Evolutionary conservation across 169 alveolate genomes (phyloP).

Genomic region (Cystoisospora suis): DNA sequence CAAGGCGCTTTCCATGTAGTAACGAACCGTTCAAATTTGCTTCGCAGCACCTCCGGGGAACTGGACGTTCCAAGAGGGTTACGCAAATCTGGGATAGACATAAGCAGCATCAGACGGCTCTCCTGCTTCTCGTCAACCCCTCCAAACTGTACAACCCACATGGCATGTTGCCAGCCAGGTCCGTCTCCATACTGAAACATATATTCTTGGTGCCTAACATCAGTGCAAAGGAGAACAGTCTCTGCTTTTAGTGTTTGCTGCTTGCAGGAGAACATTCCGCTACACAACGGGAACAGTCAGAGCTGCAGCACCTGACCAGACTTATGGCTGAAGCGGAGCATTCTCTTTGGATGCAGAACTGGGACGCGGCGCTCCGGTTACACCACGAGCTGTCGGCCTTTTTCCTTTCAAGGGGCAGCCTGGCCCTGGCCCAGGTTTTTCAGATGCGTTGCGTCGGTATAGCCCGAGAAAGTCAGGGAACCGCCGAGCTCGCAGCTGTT

Average conservation of each 20-base stretch:
- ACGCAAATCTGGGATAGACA: no score
- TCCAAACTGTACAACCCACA: not conserved
- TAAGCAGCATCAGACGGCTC: not conserved
- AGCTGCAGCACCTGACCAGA: not conserved
- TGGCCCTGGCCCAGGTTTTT: not conserved
- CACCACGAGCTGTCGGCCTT: conserved; percentile 4
- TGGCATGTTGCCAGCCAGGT: no score
- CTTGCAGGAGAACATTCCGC: not conserved
- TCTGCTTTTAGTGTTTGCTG: no score
- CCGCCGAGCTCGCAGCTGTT: not conserved
- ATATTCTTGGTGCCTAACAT: no score
- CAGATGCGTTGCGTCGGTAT: not conserved
- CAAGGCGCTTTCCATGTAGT: no score
- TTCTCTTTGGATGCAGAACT: not conserved
- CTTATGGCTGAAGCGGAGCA: conserved; percentile 9
- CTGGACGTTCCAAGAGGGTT: no score
- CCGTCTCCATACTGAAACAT: no score
- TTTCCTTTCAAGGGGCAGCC: not conserved
- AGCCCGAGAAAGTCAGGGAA: not conserved
- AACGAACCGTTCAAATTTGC: no score
- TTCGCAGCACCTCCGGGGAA: no score
- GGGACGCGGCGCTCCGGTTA: not conserved
- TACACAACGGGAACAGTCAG: not conserved
- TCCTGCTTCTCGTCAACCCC: not conserved
- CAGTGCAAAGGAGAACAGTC: no score